These are phyloP conservation scores for Camellia granthamiana DNA, from an alignment of 148 eudicot species.

Conservation along the genomic window DNA sequence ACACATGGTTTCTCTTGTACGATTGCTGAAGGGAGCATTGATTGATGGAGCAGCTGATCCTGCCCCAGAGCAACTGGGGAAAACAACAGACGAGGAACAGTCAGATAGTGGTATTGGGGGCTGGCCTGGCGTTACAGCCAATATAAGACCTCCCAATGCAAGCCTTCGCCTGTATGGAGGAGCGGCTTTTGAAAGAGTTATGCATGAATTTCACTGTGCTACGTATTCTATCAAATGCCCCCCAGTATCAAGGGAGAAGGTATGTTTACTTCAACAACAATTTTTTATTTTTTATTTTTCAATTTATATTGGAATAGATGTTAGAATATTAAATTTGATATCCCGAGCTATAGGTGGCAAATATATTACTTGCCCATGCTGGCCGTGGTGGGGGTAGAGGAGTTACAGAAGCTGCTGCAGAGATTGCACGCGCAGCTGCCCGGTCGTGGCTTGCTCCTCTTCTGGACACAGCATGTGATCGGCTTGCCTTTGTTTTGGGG, in stretches of 20 bases:
- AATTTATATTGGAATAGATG: conserved; percentile 2
- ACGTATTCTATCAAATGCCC: conserved; percentile 95
- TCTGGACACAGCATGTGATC: conserved; percentile 91
- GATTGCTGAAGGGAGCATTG: conserved; percentile 61
- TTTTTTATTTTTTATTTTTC: no score
- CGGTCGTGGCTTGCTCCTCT: conserved; percentile 92
- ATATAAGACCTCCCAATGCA: conserved; percentile 80
- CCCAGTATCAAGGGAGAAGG: conserved; percentile 91
- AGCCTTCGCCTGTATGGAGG: conserved; percentile 91
- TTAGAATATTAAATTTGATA: background rate
- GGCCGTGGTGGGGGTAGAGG: conserved; percentile 93
- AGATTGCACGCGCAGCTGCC: conserved; percentile 98
- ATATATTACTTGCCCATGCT: conserved; percentile 95
- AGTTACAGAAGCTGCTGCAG: conserved; percentile 92
- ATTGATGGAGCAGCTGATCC: conserved; percentile 98
- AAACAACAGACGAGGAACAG: conserved; percentile 85
- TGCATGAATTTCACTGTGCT: conserved; percentile 97
- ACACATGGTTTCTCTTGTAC: conserved; percentile 9
- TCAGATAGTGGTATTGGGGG: conserved; percentile 86
- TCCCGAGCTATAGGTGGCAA: conserved; percentile 65
- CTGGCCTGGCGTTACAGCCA: conserved; percentile 88
- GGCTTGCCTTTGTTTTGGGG: conserved; percentile 79
- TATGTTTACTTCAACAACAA: conserved; percentile 14
- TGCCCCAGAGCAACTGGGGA: conserved; percentile 94
- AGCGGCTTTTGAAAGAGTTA: conserved; percentile 94